Evolutionary conservation across 768 basidiomycete species (phyloP).

Genomic region (Boletellus sp.): DNA sequence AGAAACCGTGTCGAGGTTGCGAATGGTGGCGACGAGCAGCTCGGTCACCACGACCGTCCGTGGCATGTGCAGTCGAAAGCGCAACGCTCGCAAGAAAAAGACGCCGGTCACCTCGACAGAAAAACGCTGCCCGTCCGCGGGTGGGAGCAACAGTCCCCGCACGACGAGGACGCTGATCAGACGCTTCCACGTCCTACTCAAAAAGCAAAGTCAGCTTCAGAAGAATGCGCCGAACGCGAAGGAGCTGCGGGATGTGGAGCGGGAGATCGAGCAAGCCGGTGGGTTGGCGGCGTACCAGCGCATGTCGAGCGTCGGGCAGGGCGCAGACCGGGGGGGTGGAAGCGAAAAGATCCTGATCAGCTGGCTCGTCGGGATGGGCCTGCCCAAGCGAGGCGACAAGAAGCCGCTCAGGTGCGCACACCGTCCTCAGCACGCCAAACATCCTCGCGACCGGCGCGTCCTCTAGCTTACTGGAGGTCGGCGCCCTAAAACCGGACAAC

Average conservation of each 20-base stretch:
- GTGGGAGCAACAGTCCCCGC: constrained; percentile 47
- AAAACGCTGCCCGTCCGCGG: neutral
- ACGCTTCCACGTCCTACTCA: constrained; percentile 75
- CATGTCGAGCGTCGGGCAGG: constrained; percentile 81
- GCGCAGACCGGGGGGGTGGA: constrained; percentile 79
- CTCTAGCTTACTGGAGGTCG: constrained; percentile 78
- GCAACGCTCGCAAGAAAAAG: constrained; percentile 43
- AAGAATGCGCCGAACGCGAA: constrained; percentile 19
- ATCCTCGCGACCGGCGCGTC: neutral
- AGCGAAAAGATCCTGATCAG: constrained; percentile 74
- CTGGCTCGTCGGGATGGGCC: constrained; percentile 64
- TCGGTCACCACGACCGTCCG: neutral
- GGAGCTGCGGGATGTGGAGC: constrained; percentile 51
- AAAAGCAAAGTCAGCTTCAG: constrained; percentile 57
- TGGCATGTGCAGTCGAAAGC: constrained; percentile 33
- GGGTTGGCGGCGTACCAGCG: constrained; percentile 78
- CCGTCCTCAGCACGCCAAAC: neutral
- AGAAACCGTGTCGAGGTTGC: neutral
- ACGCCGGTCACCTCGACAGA: constrained; percentile 38
- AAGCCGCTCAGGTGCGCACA: constrained; percentile 32
- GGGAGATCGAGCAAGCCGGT: constrained; percentile 65
- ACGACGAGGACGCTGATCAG: constrained; percentile 74
- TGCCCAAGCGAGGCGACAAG: constrained; percentile 27
- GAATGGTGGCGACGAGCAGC: too few relatives aligned
- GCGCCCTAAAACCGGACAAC: constrained; percentile 83